These are phyloP conservation scores for Yamadazyma conglobata DNA, from an alignment of 1,139 yeast genomes.

Conservation along the genomic window DNA sequence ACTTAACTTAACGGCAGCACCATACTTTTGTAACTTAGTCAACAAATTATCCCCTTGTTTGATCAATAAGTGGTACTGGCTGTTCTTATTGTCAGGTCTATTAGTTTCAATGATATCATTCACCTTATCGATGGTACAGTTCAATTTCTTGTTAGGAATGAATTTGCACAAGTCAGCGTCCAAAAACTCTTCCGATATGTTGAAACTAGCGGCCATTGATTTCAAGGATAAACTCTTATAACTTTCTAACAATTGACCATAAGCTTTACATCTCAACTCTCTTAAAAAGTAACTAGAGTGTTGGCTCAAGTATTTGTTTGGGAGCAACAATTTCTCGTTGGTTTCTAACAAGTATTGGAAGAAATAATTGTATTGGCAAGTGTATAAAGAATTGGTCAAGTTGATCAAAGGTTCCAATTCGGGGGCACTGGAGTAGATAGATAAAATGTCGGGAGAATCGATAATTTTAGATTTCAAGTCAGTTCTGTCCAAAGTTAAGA, in stretches of 20 bases:
- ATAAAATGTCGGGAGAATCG: slow-evolving; percentile 90
- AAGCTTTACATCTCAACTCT: slow-evolving; percentile 94
- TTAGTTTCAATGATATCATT: slow-evolving; percentile 95
- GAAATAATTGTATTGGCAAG: slow-evolving; percentile 81
- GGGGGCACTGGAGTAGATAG: slow-evolving; percentile 70
- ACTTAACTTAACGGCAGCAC: slow-evolving; percentile 93
- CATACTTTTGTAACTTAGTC: slow-evolving; percentile 93
- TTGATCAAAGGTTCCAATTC: slow-evolving; percentile 78
- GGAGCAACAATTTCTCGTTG: slow-evolving; percentile 67
- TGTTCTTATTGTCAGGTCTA: slow-evolving; percentile 93
- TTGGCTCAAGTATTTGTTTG: slow-evolving; percentile 70
- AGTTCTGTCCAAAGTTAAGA: slow-evolving; percentile 75
- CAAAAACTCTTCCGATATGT: slow-evolving; percentile 79
- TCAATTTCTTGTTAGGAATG: slow-evolving; percentile 88
- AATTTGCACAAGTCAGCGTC: slow-evolving; percentile 82
- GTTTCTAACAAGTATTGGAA: slow-evolving; percentile 78
- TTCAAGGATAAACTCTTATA: slow-evolving; percentile 85
- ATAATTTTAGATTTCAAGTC: slow-evolving; percentile 80
- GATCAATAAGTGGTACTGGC: slow-evolving; percentile 83
- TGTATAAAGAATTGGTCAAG: slow-evolving; percentile 82
- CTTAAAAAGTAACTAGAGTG: slow-evolving; percentile 85
- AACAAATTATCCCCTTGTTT: slow-evolving; percentile 90
- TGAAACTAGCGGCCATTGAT: slow-evolving; percentile 93
- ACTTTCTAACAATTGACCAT: slow-evolving; percentile 89
- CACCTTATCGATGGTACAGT: slow-evolving; percentile 93